Evolutionary conservation across 2,329 filamentous ascomycete species (phyloP).

Genomic region (Arachnomyces sp.): DNA sequence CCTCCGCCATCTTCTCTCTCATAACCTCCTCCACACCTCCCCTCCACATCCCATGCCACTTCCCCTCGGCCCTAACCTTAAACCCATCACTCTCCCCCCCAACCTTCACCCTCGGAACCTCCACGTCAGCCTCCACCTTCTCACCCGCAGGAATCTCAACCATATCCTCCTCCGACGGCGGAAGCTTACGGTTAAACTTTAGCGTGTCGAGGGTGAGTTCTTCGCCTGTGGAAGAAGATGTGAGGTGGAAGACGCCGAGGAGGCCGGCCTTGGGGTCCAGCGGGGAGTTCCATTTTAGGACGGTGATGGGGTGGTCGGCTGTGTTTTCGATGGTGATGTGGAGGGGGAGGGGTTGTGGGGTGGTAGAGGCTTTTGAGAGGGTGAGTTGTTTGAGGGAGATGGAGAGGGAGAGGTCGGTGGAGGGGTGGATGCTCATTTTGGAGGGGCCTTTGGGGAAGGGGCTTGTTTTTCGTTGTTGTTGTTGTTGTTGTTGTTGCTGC

Average conservation of each 20-base stretch:
- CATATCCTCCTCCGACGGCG: constrained; percentile 21
- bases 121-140: constrained; percentile 10
- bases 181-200: constrained; percentile 26
- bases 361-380: constrained; percentile 9
- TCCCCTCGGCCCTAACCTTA: neutral
- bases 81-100: neutral
- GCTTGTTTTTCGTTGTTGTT: no score
- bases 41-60: constrained; percentile 3
- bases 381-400: constrained; percentile 13
- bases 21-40: neutral
- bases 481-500: no score
- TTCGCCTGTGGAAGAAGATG: constrained; percentile 16
- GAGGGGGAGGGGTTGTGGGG: constrained; percentile 17
- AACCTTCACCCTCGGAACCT: constrained; percentile 1
- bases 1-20: no score
- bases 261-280: constrained; percentile 25
- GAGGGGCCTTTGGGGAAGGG: no score
- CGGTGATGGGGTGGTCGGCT: constrained; percentile 19
- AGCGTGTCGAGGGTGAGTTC: constrained; percentile 22
- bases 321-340: constrained; percentile 23
- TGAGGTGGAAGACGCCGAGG: constrained; percentile 24
- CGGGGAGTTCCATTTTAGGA: constrained; percentile 31
- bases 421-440: constrained; percentile 3
- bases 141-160: constrained; percentile 22
- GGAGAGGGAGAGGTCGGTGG: constrained; percentile 9